These are phyloP conservation scores for Entomortierella chlamydospora DNA, from an alignment of 192 early-diverging fungal species.

Conservation along the genomic window DNA sequence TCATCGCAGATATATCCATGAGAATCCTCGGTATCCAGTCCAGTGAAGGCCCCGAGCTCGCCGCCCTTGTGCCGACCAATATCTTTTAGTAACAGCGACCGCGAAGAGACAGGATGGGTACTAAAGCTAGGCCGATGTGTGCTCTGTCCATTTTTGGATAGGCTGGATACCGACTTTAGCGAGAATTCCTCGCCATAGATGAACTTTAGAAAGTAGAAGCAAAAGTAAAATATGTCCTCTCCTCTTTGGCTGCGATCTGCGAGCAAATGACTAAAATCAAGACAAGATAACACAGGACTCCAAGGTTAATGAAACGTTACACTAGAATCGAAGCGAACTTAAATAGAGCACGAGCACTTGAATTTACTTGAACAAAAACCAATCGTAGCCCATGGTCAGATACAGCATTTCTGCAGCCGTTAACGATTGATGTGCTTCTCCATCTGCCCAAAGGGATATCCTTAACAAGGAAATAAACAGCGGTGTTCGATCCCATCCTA, in stretches of 20 bases:
- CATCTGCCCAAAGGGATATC: conserved; percentile 54
- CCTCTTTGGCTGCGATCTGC: conserved; percentile 53
- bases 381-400: conserved; percentile 54
- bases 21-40: not conserved
- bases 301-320: too few relatives aligned
- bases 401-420: conserved; percentile 54
- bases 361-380: conserved; percentile 51
- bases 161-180: conserved; percentile 17
- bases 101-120: conserved; percentile 7
- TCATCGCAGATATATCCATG: conserved; percentile 31
- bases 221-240: conserved; percentile 57
- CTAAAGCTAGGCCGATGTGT: not conserved
- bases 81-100: conserved; percentile 24
- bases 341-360: not conserved
- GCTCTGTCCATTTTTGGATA: conserved; percentile 14
- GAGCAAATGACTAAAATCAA: conserved; percentile 26
- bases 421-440: conserved; percentile 47
- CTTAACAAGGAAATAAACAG: conserved; percentile 47
- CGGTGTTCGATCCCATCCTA: conserved; percentile 56
- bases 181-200: conserved; percentile 54
- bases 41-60: not conserved
- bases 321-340: too few relatives aligned
- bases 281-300: not conserved
- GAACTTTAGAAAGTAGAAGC: conserved; percentile 54
- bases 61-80: conserved; percentile 25